Percentiles rank a stretch among this genome's conserved stretches.
Conservation (phyloP, 768 basidiomycete species). For the Hysterangium stoloniferum region DNA sequence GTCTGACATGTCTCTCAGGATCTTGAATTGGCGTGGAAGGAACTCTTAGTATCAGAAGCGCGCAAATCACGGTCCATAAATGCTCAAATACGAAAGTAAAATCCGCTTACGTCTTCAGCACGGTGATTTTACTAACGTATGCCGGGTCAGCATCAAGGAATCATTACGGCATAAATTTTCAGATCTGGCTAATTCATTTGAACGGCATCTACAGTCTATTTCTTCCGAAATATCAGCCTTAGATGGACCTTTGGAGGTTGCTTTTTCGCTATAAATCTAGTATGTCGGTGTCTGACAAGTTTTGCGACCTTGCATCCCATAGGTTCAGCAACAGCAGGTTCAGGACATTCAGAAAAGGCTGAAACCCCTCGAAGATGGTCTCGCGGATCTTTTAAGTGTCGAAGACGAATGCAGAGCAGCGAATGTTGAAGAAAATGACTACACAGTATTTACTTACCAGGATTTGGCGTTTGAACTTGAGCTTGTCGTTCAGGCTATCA, state of each 20-base stretch:
- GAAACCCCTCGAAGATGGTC: constrained; percentile 50
- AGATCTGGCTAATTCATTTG: constrained; percentile 67
- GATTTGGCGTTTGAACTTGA: constrained; percentile 88
- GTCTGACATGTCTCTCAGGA: constrained; percentile 34
- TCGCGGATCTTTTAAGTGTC: constrained; percentile 47
- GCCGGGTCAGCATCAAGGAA: constrained; percentile 76
- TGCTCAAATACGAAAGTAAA: constrained; percentile 80
- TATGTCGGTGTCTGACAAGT: neutral
- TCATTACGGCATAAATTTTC: constrained; percentile 70
- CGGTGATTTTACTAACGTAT: neutral
- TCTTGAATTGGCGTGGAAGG: constrained; percentile 71
- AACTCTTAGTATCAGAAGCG: constrained; percentile 66
- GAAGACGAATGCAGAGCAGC: constrained; percentile 76
- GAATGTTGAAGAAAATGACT: constrained; percentile 96
- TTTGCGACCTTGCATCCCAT: neutral
- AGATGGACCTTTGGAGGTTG: constrained; percentile 69
- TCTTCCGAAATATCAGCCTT: constrained; percentile 68
- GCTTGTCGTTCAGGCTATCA: constrained; percentile 69
- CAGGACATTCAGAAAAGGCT: constrained; percentile 59
- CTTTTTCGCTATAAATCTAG: neutral
- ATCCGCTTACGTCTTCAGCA: constrained; percentile 22
- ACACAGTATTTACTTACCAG: constrained; percentile 82
- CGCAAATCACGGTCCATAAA: constrained; percentile 76
- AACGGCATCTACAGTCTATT: constrained; percentile 54
- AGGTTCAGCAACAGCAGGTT: constrained; percentile 72